phyloP scores from a whole-genome alignment of 2,329 filamentous ascomycete species.

The Thermothelomyces thermophilus region DNA sequence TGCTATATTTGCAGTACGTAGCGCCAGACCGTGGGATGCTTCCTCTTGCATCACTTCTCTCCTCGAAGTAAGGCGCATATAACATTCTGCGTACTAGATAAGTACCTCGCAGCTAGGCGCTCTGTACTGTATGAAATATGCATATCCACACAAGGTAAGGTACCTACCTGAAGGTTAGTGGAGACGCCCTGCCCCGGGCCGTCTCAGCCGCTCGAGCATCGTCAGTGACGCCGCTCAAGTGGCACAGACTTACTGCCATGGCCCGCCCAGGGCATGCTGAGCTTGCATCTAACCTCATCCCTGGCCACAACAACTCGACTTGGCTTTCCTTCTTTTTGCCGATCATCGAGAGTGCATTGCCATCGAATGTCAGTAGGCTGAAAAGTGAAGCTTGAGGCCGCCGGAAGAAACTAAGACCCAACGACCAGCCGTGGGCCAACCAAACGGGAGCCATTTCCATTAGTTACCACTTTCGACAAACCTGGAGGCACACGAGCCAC shows the following conservation, averaged over 20 bases:
- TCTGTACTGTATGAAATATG: background rate
- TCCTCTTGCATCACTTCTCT: too few species aligned
- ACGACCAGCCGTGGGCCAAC: slow-evolving; percentile 15
- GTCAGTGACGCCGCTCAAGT: background rate
- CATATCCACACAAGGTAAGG: background rate
- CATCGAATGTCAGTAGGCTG: too few species aligned
- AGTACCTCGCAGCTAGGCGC: too few species aligned
- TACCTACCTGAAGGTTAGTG: too few species aligned
- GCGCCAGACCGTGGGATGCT: too few species aligned
- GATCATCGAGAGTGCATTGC: background rate
- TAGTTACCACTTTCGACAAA: slow-evolving; percentile 2
- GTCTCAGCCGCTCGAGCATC: background rate
- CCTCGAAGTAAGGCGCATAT: too few species aligned
- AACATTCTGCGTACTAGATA: too few species aligned
- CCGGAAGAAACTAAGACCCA: too few species aligned
- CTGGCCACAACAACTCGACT: background rate
- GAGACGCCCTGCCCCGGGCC: background rate
- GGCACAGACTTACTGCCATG: slow-evolving; percentile 9
- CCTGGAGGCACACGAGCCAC: slow-evolving; percentile 8
- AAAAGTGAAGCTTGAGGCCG: too few species aligned
- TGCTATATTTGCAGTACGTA: too few species aligned
- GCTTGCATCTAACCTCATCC: background rate
- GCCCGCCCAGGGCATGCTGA: background rate
- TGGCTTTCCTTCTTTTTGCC: slow-evolving; percentile 1
- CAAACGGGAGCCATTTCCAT: slow-evolving; percentile 19